A percentile compares a stretch with the other conserved stretches of the same genome.
These are phyloP conservation scores for Apiospora rasikravindrae DNA, from an alignment of 2,329 filamentous ascomycete species.

Conservation along the genomic window DNA sequence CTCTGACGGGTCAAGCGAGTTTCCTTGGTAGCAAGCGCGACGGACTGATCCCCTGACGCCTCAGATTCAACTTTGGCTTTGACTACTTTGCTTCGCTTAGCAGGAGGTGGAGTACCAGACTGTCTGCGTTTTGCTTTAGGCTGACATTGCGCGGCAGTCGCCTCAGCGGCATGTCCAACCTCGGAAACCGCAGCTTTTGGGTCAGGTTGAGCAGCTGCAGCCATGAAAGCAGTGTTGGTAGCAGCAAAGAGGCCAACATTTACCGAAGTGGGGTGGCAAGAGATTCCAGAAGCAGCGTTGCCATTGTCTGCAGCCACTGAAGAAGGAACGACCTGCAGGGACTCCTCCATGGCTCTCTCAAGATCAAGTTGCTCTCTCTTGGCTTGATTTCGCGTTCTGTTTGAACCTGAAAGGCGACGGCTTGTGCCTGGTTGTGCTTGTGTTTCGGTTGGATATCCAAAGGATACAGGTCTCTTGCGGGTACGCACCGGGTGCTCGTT, in stretches of 20 bases:
- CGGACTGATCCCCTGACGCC: not conserved
- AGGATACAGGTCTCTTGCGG: not conserved
- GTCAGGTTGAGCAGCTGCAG: not conserved
- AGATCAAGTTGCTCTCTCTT: constrained; percentile 15
- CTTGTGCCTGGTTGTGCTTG: not conserved
- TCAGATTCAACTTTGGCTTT: not conserved
- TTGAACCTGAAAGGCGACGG: not conserved
- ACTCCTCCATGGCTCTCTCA: constrained; percentile 12
- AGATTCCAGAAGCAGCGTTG: not conserved
- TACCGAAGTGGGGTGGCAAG: not conserved
- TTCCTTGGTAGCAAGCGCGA: not conserved
- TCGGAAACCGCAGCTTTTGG: not conserved
- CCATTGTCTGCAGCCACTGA: not conserved
- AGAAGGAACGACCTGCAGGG: not conserved
- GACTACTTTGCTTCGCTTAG: not conserved
- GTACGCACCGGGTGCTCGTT: not conserved
- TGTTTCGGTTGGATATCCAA: not conserved
- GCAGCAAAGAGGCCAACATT: no score
- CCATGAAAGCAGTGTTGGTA: not conserved
- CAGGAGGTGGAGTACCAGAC: not conserved
- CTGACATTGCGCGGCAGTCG: not conserved
- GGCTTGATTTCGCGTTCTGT: not conserved
- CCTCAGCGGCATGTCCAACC: not conserved
- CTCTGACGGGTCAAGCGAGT: not conserved
- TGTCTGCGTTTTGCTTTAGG: not conserved